Conservation (phyloP, 345 rosid genomes). For the Bruguiera parviflora region DNA sequence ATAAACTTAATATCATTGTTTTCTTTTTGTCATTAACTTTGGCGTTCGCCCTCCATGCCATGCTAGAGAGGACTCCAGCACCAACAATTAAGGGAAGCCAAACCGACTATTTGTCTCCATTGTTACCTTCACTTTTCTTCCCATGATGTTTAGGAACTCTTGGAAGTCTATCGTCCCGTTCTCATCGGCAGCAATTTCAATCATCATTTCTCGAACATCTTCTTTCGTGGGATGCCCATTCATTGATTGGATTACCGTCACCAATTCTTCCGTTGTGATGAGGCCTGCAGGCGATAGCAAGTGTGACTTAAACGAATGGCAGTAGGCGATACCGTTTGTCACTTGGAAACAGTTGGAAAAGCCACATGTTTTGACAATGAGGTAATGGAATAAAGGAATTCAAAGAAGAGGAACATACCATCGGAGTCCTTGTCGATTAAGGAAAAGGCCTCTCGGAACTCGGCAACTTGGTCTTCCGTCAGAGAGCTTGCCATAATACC, state of each 20-base stretch:
- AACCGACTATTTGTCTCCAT: background rate
- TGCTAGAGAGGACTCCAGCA: too few species aligned
- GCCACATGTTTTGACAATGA: too few species aligned
- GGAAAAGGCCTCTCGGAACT: conserved; percentile 52
- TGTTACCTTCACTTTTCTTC: conserved; percentile 43
- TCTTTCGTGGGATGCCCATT: conserved; percentile 42
- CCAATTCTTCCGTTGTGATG: conserved; percentile 46
- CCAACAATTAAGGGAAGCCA: background rate
- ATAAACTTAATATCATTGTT: too few species aligned
- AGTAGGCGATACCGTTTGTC: too few species aligned
- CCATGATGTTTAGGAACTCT: conserved; percentile 49
- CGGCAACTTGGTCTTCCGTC: conserved; percentile 45
- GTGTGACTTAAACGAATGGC: background rate
- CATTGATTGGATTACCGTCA: conserved; percentile 31
- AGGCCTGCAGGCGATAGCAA: conserved; percentile 27
- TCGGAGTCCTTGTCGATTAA: conserved; percentile 54
- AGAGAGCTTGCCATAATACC: conserved; percentile 38
- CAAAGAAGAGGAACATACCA: conserved; percentile 24
- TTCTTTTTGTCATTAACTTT: too few species aligned
- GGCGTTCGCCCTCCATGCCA: too few species aligned
- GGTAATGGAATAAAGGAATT: too few species aligned
- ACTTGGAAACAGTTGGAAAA: too few species aligned
- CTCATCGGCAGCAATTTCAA: conserved; percentile 38
- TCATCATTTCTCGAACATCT: conserved; percentile 48
- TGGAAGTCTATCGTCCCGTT: conserved; percentile 35